Conservation (phyloP, 2,329 filamentous ascomycete species). For the Neoarthrinium moseri region DNA sequence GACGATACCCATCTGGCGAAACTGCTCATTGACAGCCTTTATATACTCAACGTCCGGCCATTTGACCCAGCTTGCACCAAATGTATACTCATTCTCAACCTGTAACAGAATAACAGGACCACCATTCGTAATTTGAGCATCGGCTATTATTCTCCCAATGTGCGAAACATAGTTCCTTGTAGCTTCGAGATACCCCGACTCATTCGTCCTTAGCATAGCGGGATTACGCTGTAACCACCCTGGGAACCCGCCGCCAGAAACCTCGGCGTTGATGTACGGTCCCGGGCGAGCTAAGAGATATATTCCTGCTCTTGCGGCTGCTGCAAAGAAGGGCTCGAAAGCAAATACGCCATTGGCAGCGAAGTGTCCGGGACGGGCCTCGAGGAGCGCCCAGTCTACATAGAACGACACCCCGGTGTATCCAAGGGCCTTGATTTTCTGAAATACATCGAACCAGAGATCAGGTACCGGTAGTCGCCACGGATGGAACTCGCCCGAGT, state of each 20-base stretch:
- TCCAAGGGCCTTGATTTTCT: constrained; percentile 79
- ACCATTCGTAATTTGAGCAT: constrained; percentile 78
- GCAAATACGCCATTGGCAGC: constrained; percentile 70
- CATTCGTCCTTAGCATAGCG: constrained; percentile 61
- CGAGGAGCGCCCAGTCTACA: constrained; percentile 73
- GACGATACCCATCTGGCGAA: constrained; percentile 65
- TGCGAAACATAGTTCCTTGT: constrained; percentile 61
- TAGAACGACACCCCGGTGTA: constrained; percentile 82
- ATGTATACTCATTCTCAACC: constrained; percentile 78
- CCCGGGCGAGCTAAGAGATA: constrained; percentile 71
- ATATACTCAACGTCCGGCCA: constrained; percentile 71
- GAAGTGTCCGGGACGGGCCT: constrained; percentile 71
- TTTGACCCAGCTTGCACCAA: constrained; percentile 40
- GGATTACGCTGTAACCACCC: constrained; percentile 75
- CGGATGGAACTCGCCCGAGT: constrained; percentile 67
- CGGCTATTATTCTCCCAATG: constrained; percentile 66
- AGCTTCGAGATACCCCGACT: constrained; percentile 60
- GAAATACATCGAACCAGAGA: constrained; percentile 68
- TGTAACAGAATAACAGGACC: constrained; percentile 78
- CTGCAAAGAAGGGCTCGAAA: constrained; percentile 73
- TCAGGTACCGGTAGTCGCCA: constrained; percentile 46
- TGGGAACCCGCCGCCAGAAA: constrained; percentile 71
- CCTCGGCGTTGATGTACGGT: constrained; percentile 71
- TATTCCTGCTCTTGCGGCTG: constrained; percentile 69
- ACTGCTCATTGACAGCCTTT: constrained; percentile 67